Base-by-base conservation (phyloP, 78 protist genomes). In the Cyanophora paradoxa region DNA sequence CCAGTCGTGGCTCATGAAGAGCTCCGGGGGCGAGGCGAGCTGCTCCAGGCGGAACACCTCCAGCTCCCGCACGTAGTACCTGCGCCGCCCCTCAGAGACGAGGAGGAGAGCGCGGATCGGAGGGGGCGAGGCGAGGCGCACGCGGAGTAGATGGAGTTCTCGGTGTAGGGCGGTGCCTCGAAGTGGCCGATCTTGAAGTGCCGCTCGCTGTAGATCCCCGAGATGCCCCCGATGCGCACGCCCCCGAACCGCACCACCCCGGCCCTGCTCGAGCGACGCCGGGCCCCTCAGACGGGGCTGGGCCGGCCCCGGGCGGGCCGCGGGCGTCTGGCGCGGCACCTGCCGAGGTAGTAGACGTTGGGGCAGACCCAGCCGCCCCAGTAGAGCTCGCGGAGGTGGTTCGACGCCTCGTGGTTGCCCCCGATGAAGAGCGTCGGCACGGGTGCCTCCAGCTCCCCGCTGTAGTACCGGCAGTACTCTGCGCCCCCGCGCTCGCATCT, bases 381-480 rank as follows among this genome's bases (percentile, higher is more conserved):
- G 39, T 40, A 82, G 20, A 90, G 33, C 66, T 93, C 96, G 31
- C 79, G 30, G 46, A 90, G 74, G 77, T 86, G 72, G 46, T 68
- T 81, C 1, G 87, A 76, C 1, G 98, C 93, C 52, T 96, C 99
- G 80, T 96, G 99, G 67, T 96, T 96, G 22, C 99, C 99, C 19
- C 99, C 99, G 52, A 96, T 65, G 59, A 94, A 87, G 36, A 96
- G 17, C 24, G 99, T 96, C 26, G 88, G 81, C 10, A 82, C 59
- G 1, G 97, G 98, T 17, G 95, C 95, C 0, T n/a, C n/a, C n/a
- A n/a, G n/a, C n/a, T n/a, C n/a, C n/a, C n/a, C n/a, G n/a, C n/a
- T n/a, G 72, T 86, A 90, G 52, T 92, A 95, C 58, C 82, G 39
- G 75, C 74, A 58, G 72, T 95, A 96, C 13, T 48, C 54, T 13